These are phyloP conservation scores for Monilinia polystroma DNA, from an alignment of 2,329 filamentous ascomycete genomes.

Conservation along the genomic window DNA sequence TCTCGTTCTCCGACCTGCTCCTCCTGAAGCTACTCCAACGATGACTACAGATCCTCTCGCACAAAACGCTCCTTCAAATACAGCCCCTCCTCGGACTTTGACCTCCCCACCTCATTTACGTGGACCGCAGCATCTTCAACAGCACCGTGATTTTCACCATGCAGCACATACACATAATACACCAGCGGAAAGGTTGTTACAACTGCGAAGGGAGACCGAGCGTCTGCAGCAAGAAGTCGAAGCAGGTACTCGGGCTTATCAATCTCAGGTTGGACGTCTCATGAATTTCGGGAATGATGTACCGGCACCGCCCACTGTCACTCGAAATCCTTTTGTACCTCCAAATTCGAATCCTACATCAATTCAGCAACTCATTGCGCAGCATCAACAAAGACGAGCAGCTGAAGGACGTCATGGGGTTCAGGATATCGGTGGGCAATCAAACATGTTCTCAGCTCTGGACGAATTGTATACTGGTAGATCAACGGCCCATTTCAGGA, in stretches of 20 bases:
- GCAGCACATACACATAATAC: conserved; percentile 30
- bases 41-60: conserved; percentile 16
- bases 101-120: conserved; percentile 26
- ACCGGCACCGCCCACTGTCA: conserved; percentile 6
- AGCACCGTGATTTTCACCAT: conserved; percentile 32
- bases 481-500: conserved; percentile 37
- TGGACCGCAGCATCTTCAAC: conserved; percentile 34
- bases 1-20: conserved; percentile 50
- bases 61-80: conserved; percentile 12
- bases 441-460: conserved; percentile 26
- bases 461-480: conserved; percentile 35
- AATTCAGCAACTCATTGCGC: conserved; percentile 20
- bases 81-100: neutral
- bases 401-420: conserved; percentile 32
- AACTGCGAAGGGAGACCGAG: conserved; percentile 50
- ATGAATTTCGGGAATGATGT: conserved; percentile 22
- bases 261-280: conserved; percentile 7
- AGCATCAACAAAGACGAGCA: conserved; percentile 28
- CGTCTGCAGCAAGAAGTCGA: conserved; percentile 43
- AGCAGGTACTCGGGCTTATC: conserved; percentile 25
- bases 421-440: conserved; percentile 28
- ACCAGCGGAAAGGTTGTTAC: conserved; percentile 46
- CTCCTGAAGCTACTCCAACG: conserved; percentile 26
- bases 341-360: conserved; percentile 12
- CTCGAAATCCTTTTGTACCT: conserved; percentile 13